These are phyloP conservation scores for Pneumocystis wakefieldiae DNA, from an alignment of 1,139 yeast genomes.

Conservation along the genomic window DNA sequence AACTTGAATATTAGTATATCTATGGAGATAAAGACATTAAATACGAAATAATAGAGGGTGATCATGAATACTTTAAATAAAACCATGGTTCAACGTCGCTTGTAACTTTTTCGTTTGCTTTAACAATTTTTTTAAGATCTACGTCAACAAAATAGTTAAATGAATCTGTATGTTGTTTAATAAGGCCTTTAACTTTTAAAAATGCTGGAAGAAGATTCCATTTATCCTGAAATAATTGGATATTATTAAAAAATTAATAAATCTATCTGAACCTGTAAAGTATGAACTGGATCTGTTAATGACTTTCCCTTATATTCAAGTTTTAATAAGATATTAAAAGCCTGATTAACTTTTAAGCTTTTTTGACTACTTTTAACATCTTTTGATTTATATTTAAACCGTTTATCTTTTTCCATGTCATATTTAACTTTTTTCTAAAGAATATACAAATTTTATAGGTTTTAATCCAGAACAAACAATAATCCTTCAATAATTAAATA, in stretches of 20 bases:
- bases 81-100: constrained; percentile 97
- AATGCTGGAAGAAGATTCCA: constrained; percentile 96
- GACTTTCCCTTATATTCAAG: constrained; percentile 76
- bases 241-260: background rate
- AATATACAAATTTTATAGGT: background rate
- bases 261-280: constrained; percentile 32
- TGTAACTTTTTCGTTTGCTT: constrained; percentile 75
- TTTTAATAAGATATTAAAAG: constrained; percentile 28
- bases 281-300: constrained; percentile 71
- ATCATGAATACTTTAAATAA: constrained; percentile 41
- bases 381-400: background rate
- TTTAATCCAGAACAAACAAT: background rate
- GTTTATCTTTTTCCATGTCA: background rate
- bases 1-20: constrained; percentile 74
- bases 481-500: background rate
- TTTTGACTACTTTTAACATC: background rate
- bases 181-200: constrained; percentile 85
- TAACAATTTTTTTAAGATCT: constrained; percentile 78
- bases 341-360: background rate
- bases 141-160: constrained; percentile 90
- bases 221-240: constrained; percentile 40
- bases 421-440: background rate
- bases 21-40: background rate
- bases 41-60: background rate
- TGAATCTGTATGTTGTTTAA: constrained; percentile 92